Evolutionary conservation across 306 rosid species (phyloP).

Genomic region (Corylus heterophylla): DNA sequence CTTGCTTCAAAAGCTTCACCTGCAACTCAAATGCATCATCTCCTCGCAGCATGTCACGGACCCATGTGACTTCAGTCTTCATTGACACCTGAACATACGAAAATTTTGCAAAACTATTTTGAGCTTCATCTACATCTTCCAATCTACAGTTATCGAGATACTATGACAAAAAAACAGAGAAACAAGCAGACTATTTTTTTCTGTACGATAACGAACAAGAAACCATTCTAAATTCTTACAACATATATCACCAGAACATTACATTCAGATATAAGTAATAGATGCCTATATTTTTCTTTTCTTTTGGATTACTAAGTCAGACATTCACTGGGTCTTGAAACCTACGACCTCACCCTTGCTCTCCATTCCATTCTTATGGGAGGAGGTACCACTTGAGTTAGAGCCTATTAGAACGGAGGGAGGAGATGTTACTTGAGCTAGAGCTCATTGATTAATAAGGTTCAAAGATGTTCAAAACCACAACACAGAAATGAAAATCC

Average conservation of each 20-base stretch:
- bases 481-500: no score
- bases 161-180: conserved; percentile 9
- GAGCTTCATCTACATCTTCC: neutral
- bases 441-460: no score
- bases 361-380: neutral
- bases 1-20: conserved; percentile 91
- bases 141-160: neutral
- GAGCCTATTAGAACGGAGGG: neutral
- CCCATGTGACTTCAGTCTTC: conserved; percentile 95
- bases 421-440: neutral
- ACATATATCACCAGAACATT: no score
- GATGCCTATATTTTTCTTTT: no score
- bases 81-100: conserved; percentile 67
- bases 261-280: no score
- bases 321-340: neutral
- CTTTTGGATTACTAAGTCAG: neutral
- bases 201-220: neutral
- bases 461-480: no score
- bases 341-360: neutral
- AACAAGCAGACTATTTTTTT: neutral
- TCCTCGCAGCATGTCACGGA: conserved; percentile 87
- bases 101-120: neutral
- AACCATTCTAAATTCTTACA: neutral
- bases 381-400: neutral
- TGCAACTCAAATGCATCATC: conserved; percentile 93